These are phyloP conservation scores for Beauveria bassiana DNA, from an alignment of 2,329 filamentous ascomycete species.

Conservation along the genomic window DNA sequence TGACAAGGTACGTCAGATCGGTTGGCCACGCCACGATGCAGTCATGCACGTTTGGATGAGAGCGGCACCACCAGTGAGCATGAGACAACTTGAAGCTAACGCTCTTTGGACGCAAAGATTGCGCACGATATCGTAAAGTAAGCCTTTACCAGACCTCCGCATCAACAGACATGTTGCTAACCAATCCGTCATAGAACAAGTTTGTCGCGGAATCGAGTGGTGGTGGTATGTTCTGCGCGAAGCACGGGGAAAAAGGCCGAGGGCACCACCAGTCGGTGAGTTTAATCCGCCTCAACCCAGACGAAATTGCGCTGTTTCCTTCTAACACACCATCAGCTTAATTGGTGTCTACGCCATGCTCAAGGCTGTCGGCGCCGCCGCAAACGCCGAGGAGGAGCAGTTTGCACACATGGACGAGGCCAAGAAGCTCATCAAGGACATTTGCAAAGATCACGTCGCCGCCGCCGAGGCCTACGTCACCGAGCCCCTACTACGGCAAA, in stretches of 20 bases:
- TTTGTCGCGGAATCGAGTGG: slow-evolving; percentile 64
- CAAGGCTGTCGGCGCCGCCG: slow-evolving; percentile 43
- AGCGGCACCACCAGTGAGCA: not conserved
- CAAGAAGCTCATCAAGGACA: slow-evolving; percentile 67
- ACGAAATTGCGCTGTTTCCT: not conserved
- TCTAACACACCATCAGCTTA: slow-evolving; percentile 30
- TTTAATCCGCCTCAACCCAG: slow-evolving; percentile 19
- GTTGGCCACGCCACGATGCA: not conserved
- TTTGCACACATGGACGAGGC: slow-evolving; percentile 54
- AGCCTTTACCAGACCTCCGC: slow-evolving; percentile 8
- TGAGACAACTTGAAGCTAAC: slow-evolving; percentile 4
- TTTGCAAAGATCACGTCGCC: slow-evolving; percentile 72
- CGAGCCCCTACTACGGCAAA: slow-evolving; percentile 46
- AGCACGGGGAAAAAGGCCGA: slow-evolving; percentile 91
- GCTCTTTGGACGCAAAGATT: slow-evolving; percentile 25
- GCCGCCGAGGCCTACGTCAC: slow-evolving; percentile 59
- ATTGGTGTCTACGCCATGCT: slow-evolving; percentile 54
- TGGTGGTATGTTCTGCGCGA: slow-evolving; percentile 90
- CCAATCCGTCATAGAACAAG: slow-evolving; percentile 25
- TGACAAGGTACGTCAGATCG: slow-evolving; percentile 44
- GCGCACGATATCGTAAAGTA: slow-evolving; percentile 36
- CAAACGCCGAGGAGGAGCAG: slow-evolving; percentile 45
- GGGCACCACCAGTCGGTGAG: slow-evolving; percentile 90
- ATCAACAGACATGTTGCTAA: slow-evolving; percentile 1
- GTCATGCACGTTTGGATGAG: not conserved